phyloP scores from a whole-genome alignment of 2,329 filamentous ascomycete species.

The Diaporthe velutina region DNA sequence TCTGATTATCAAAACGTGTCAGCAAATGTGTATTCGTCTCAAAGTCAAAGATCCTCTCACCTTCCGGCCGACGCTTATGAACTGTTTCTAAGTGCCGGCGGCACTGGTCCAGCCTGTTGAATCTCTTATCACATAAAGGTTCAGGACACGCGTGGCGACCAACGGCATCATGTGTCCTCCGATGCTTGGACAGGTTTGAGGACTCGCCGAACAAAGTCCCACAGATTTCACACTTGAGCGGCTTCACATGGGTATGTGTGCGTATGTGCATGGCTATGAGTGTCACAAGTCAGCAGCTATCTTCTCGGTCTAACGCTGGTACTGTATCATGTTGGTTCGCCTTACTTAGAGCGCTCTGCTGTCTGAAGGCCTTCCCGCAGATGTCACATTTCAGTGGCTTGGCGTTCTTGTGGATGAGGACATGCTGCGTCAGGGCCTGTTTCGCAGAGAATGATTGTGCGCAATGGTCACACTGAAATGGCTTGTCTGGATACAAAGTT shows the following conservation, averaged over 20 bases:
- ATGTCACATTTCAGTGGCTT: conserved; percentile 33
- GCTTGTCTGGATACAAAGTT: conserved; percentile 63
- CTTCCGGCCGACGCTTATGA: conserved; percentile 27
- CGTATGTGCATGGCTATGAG: conserved; percentile 74
- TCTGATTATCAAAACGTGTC: neutral
- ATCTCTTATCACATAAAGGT: conserved; percentile 64
- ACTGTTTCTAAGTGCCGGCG: conserved; percentile 62
- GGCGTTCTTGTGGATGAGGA: conserved; percentile 73
- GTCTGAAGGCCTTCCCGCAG: conserved; percentile 58
- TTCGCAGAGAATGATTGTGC: conserved; percentile 72
- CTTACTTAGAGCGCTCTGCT: conserved; percentile 76
- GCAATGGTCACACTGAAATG: conserved; percentile 69
- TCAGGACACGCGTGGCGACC: conserved; percentile 62
- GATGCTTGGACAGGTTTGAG: conserved; percentile 76
- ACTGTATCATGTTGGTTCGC: conserved; percentile 29
- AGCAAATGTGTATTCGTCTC: neutral
- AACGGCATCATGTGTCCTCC: conserved; percentile 69
- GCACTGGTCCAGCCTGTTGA: conserved; percentile 72
- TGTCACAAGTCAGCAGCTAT: neutral
- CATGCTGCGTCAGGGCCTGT: conserved; percentile 76
- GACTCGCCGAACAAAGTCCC: conserved; percentile 73
- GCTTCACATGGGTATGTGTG: conserved; percentile 75
- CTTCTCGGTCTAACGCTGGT: neutral
- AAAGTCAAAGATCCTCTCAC: conserved; percentile 42
- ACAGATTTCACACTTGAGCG: conserved; percentile 70